Conservation (phyloP, 208 protist genomes). For the Acanthamoeba healyi region DNA sequence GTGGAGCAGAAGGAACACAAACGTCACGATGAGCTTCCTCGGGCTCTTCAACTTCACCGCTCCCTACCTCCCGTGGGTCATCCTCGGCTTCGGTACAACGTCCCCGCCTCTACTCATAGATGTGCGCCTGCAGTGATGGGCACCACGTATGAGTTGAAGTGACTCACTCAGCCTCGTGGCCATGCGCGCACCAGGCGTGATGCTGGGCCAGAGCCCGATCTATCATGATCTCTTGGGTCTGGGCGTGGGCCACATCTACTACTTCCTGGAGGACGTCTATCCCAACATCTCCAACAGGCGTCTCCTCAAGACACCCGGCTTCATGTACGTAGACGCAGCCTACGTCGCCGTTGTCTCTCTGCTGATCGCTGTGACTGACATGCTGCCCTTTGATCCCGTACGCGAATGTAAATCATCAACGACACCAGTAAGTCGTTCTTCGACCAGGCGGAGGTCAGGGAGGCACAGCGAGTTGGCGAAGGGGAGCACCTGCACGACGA, state of each 20-base stretch:
- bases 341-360: background rate
- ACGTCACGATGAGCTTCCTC: constrained; percentile 91
- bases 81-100: constrained; percentile 75
- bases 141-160: too few relatives aligned
- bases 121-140: background rate
- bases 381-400: too few relatives aligned
- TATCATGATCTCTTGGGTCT: constrained; percentile 91
- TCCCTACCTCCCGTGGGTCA: constrained; percentile 93
- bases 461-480: background rate
- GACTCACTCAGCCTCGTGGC: too few relatives aligned
- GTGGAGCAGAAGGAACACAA: constrained; percentile 90
- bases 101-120: background rate
- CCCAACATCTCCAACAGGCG: constrained; percentile 78
- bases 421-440: background rate
- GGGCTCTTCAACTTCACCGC: constrained; percentile 92
- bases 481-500: constrained; percentile 10
- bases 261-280: constrained; percentile 92
- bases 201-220: constrained; percentile 71
- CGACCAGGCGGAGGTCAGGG: background rate
- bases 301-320: constrained; percentile 79
- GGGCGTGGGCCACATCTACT: constrained; percentile 92
- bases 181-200: too few relatives aligned
- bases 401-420: too few relatives aligned
- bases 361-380: background rate
- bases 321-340: constrained; percentile 70